Base-by-base conservation (phyloP, 208 protist species). In the Acanthamoeba sp. region DNA sequence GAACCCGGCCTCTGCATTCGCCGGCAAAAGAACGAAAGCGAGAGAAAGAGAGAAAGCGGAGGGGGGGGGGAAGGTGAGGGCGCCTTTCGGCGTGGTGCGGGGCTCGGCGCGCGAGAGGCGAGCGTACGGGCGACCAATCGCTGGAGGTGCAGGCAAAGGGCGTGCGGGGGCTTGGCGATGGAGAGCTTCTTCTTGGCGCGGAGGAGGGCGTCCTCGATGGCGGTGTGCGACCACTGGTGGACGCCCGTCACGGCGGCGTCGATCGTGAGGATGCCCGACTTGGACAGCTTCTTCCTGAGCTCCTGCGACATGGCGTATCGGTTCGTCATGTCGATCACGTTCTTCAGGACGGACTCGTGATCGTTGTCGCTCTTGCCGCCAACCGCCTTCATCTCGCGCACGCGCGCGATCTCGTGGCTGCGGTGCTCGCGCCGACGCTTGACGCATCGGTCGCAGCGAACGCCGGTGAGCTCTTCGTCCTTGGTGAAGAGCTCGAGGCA, bases 71-170 rank as follows among this genome's bases (percentile, higher is more conserved):
- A 16, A 16, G 48, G 10, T 6, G 16, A 16, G 48, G 48, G 48
- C 16, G 48, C 10, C 10, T 55, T 20, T 16, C 48, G 16, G 66
- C 0, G 66, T 42, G 66, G 29, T 36, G 62, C 1, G 1, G 62
- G 29, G 7, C 14, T 27, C 22, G 62, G 62, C 14, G n/a, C 9
- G 62, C 55, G 22, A 62, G 55, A 62, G 16, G 73, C 12, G 73
- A 84, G 24, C 73, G 24, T 84, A 84, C 73, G 27, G 42, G 73
- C 73, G 27, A 84, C 73, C 38, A 84, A 84, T 50, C 78, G 78
- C 48, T 57, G 20, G 78, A 87, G 32, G 48, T 87, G 78, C 14
- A 87, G 78, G 78, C 78, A 87, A 7, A 87, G 78, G 14, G 78
- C 78, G 42, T 10, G 78, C 16, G 78, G 78, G 22, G 24, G 22